A percentile compares a stretch with the other conserved stretches of the same genome.
phyloP scores from a whole-genome alignment of 768 basidiomycete species.

The Austroboletus eburneus region DNA sequence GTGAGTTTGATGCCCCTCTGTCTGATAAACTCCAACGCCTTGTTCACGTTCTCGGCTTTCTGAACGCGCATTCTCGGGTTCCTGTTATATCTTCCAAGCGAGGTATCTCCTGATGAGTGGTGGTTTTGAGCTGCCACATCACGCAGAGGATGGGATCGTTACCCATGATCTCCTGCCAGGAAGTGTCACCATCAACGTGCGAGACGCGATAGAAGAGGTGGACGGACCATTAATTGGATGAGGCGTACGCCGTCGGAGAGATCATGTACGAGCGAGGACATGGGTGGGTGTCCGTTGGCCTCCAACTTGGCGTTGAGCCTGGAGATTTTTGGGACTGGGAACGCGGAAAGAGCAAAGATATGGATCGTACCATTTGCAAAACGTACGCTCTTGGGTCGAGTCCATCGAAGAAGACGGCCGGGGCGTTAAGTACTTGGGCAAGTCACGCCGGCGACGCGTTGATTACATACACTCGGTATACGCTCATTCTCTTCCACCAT shows the following conservation, averaged over 20 bases:
- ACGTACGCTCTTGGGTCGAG: constrained; percentile 67
- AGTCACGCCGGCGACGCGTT: constrained; percentile 13
- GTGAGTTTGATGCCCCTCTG: constrained; percentile 93
- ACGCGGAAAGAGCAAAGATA: background rate
- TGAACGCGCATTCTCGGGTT: constrained; percentile 90
- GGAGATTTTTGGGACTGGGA: background rate
- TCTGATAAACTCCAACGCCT: constrained; percentile 92
- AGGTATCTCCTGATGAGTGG: constrained; percentile 71
- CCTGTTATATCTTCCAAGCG: constrained; percentile 93
- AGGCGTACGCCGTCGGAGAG: constrained; percentile 93
- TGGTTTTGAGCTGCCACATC: constrained; percentile 6
- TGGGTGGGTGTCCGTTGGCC: constrained; percentile 74
- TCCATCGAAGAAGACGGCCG: too few relatives aligned
- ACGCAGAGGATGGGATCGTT: constrained; percentile 16
- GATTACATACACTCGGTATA: constrained; percentile 20
- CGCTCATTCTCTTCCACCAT: constrained; percentile 15
- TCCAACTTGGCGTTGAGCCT: constrained; percentile 98
- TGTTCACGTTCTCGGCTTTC: constrained; percentile 97
- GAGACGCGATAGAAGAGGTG: background rate
- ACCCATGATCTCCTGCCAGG: constrained; percentile 92
- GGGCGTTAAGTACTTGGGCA: too few relatives aligned
- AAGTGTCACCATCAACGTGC: background rate
- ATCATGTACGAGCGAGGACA: constrained; percentile 86
- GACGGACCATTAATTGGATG: constrained; percentile 85
- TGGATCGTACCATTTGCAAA: constrained; percentile 77